Evolutionary conservation across 139 green algal species (phyloP), one percentile per base, ranked within the genome.

Genomic region (Penium margaritaceum): DNA sequence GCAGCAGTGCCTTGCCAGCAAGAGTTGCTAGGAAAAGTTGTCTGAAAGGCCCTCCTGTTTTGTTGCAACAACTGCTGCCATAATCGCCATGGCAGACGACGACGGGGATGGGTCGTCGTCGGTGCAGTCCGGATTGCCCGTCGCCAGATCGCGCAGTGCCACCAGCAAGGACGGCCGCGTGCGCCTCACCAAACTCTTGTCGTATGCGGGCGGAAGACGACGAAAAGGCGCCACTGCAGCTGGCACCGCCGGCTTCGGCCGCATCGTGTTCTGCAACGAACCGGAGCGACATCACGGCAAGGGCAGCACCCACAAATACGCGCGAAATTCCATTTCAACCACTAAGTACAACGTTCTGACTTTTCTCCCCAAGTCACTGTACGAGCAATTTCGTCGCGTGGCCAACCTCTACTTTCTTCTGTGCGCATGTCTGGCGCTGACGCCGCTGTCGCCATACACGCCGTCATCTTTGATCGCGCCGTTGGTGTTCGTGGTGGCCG

Each of bases 361-460:
- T 30, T 95, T 95, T 74, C 63, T 95, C 3, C 89, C 89, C 1
- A 81, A 87, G 39, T 86, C 85, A 36, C 73, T 95, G 37, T 89
- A 88, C 39, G 87, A 94, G 63, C 91, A 90, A 79, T 91, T 90
- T 69, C 84, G 78, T 12, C 75, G 89, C 17, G 81, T 89, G 3
- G 90, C 89, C 39, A 93, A 95, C 84, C 68, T 92, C 15, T 95
- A 95, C 81, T 94, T 95, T 74, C 67, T 90, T 5, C 67, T 89
- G 33, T 57, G 65, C 21, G 72, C 66, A 7, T 24, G 17, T 36
- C n/a, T 83, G 27, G 69, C 69, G 12, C 58, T 80, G n/a, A 79
- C 69, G 3, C 70, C 69, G 2, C 17, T 83, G 0, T 63, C 69
- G n/a, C 76, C 76, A 9, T 76, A 76, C 60, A 21, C 43, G 19